A percentile compares a stretch with the other conserved stretches of the same genome.
Evolutionary conservation across 129 eudicot species (phyloP).

Genomic region (Saposhnikovia divaricata): DNA sequence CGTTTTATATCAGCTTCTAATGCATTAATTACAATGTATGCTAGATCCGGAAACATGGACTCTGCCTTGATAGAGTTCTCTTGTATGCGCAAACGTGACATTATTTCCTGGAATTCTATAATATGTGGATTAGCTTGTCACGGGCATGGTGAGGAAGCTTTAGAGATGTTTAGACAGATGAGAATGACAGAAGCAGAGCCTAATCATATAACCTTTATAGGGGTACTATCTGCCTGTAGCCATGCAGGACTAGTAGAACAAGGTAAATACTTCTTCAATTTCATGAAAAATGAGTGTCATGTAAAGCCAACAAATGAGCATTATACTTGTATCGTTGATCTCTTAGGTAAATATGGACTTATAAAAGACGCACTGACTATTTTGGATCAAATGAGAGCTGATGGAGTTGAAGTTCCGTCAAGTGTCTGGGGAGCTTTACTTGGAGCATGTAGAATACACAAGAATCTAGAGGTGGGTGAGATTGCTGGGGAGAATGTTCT

Average conservation of each 20-base stretch:
- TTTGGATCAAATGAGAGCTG: conserved; percentile 23
- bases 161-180: conserved; percentile 29
- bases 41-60: conserved; percentile 35
- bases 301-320: conserved; percentile 26
- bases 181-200: conserved; percentile 19
- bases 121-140: conserved; percentile 36
- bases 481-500: conserved; percentile 30
- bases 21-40: conserved; percentile 38
- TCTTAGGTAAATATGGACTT: conserved; percentile 31
- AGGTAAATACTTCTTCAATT: conserved; percentile 26
- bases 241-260: conserved; percentile 34
- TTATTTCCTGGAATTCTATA: conserved; percentile 40
- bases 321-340: conserved; percentile 38
- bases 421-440: conserved; percentile 42
- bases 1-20: conserved; percentile 20
- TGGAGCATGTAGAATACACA: conserved; percentile 36
- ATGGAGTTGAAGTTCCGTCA: conserved; percentile 20
- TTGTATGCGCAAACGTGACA: conserved; percentile 22
- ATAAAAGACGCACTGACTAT: conserved; percentile 28
- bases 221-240: conserved; percentile 45
- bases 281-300: conserved; percentile 22
- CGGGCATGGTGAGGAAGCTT: conserved; percentile 29
- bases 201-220: conserved; percentile 36
- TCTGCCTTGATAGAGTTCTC: conserved; percentile 26
- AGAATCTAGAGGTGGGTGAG: conserved; percentile 23